These are phyloP conservation scores for Aspergillus sp. DNA, from an alignment of 2,329 filamentous ascomycete species.

Conservation along the genomic window DNA sequence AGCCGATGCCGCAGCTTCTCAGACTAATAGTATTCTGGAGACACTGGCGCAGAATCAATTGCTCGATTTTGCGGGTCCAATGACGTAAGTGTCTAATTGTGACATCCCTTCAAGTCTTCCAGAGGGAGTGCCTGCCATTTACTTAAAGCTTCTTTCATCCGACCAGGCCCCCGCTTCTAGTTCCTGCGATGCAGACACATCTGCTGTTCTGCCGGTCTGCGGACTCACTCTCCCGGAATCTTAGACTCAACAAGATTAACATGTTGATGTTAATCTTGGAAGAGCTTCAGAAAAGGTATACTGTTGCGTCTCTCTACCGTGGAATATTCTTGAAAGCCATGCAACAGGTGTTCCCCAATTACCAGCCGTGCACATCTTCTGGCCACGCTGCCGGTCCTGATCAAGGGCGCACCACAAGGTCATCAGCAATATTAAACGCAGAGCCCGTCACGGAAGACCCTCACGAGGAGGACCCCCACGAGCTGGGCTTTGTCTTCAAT, in stretches of 20 bases:
- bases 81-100: conserved; percentile 21
- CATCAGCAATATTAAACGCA: too few relatives aligned
- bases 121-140: background rate
- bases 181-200: conserved; percentile 34
- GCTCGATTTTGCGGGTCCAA: conserved; percentile 18
- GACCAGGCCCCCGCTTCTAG: conserved; percentile 23
- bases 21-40: conserved; percentile 23
- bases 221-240: conserved; percentile 20
- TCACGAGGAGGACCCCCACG: too few relatives aligned
- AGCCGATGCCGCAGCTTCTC: conserved; percentile 15
- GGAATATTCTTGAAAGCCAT: conserved; percentile 25
- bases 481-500: too few relatives aligned
- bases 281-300: conserved; percentile 29
- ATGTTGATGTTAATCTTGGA: conserved; percentile 32
- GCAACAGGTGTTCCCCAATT: conserved; percentile 19
- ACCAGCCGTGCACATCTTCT: background rate
- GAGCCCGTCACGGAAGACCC: too few relatives aligned
- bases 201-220: conserved; percentile 26
- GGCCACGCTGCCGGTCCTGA: too few relatives aligned
- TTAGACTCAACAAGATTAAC: conserved; percentile 29
- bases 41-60: conserved; percentile 17
- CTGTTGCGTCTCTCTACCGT: conserved; percentile 25
- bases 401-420: too few relatives aligned
- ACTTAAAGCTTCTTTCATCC: background rate
- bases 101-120: too few relatives aligned